phyloP scores from a whole-genome alignment of 257 asterid genomes.

The Knoxia roxburghii region DNA sequence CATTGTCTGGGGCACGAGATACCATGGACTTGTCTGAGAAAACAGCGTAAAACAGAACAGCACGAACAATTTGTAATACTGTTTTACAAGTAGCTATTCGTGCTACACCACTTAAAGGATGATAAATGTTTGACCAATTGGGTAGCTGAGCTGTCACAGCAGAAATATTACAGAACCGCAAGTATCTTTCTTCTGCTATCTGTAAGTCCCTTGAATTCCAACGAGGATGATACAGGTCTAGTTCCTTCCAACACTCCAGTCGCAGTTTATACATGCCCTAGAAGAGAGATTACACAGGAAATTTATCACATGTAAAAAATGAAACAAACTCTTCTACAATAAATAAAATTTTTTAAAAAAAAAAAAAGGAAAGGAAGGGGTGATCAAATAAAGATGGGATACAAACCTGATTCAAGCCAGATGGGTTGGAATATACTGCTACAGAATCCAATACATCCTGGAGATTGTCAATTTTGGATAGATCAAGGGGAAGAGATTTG shows the following conservation, averaged over 20 bases:
- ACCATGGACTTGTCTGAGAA: constrained; percentile 43
- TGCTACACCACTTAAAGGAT: constrained; percentile 79
- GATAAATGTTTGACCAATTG: constrained; percentile 71
- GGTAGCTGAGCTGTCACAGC: constrained; percentile 85
- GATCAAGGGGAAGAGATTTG: constrained; percentile 86
- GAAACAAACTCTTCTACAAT: neutral
- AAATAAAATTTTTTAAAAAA: too few relatives aligned
- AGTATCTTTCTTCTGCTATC: constrained; percentile 88
- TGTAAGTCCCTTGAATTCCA: constrained; percentile 91
- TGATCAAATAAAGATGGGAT: constrained; percentile 2
- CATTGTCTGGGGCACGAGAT: constrained; percentile 84
- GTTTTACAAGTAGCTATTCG: constrained; percentile 81
- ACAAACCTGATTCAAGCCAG: constrained; percentile 92
- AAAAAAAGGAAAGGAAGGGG: neutral
- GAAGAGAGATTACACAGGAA: constrained; percentile 21
- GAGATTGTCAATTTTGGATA: constrained; percentile 65
- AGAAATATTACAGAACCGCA: constrained; percentile 72
- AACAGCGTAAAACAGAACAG: constrained; percentile 77
- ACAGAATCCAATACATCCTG: constrained; percentile 73
- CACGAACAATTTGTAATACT: constrained; percentile 64
- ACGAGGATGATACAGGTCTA: constrained; percentile 94
- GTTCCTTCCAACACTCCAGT: constrained; percentile 67
- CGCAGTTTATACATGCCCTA: constrained; percentile 94
- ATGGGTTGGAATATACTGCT: constrained; percentile 88
- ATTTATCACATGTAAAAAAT: neutral